Evolutionary conservation across 768 basidiomycete genomes (phyloP), one percentile per base, ranked within the genome.

Genomic region (Artomyces pyxidatus): DNA sequence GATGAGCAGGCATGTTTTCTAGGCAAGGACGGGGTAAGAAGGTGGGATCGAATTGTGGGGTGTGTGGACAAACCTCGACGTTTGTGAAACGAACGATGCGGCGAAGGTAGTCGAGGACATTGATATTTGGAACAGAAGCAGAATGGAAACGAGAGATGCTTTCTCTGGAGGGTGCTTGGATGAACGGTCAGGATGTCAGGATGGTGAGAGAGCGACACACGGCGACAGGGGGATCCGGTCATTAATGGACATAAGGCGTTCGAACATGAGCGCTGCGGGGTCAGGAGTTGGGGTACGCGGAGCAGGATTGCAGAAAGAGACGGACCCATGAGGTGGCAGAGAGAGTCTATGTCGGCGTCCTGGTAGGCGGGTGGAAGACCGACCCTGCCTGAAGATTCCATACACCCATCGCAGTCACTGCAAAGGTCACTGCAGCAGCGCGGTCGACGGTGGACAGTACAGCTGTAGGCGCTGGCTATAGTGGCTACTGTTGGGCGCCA

Each of bases 81-180:
- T 95, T 97, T 50, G 94, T 94, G 66, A 90, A 98, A 58, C 78
- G 81, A 58, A 96, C 87, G 59, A 99, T 95, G 47, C 96, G 88
- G 58, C 83, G 78, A 50, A 98, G 76, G 69, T 99, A 99, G 63
- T 98, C 96, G 54, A 90, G 72, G 42, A 98, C 82, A 54, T 75
- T 77, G 66, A 98, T 98, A 52, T 71, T 75, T 38, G 96, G 95
- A 5, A 92, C 78, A 8, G 93, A 81, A 57, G 94, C 80, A 27
- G 94, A 97, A 68, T 99, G 96, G 65, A 99, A 99, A 47, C 94
- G 85, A 40, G 96, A 97, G 54, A 99, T 76, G 55, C 84, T 81
- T 71, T 90, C 87, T 27, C 89, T 92, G 63, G 38, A 49, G 55
- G 14, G 12, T 47, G 59, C n/a, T 49, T 21, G 40, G 60, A 48